These are phyloP conservation scores for Trametes cubensis DNA, from an alignment of 768 basidiomycete species.

Conservation along the genomic window DNA sequence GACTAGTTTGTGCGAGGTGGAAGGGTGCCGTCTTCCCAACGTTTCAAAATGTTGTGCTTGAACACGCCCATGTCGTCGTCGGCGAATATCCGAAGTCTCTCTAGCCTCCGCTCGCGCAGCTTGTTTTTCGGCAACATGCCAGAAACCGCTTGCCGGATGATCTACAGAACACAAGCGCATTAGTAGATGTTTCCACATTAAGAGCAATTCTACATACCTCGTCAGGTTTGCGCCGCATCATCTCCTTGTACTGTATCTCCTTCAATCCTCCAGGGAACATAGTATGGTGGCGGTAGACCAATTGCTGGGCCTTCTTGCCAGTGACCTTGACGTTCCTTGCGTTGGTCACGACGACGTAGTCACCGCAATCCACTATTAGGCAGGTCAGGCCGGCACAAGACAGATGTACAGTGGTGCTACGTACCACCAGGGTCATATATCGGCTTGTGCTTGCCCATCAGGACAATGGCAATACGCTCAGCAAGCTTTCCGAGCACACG, in stretches of 20 bases:
- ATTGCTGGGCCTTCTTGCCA: constrained; percentile 85
- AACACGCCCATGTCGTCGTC: constrained; percentile 77
- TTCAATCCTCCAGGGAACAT: constrained; percentile 95
- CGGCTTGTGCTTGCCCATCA: constrained; percentile 99
- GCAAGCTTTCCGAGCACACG: constrained; percentile 95
- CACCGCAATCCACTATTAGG: constrained; percentile 86
- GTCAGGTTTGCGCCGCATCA: constrained; percentile 87
- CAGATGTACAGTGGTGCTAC: constrained; percentile 30
- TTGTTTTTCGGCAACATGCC: constrained; percentile 99
- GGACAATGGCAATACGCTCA: constrained; percentile 87
- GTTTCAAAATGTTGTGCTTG: constrained; percentile 73
- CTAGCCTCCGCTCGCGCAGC: constrained; percentile 84
- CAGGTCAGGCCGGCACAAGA: not conserved
- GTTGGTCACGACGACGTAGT: constrained; percentile 97
- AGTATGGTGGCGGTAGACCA: constrained; percentile 86
- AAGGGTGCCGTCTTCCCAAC: constrained; percentile 82
- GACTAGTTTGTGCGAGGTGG: constrained; percentile 20
- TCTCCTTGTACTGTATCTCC: constrained; percentile 80
- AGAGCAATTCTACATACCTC: constrained; percentile 59
- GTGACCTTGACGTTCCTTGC: constrained; percentile 82
- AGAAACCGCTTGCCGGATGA: constrained; percentile 93
- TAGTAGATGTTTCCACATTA: not conserved
- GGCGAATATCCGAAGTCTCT: constrained; percentile 86
- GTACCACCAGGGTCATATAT: constrained; percentile 90
- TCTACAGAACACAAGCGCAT: constrained; percentile 48